Evolutionary conservation across 202 grass and related monocot species (phyloP), one percentile per base, ranked within the genome.

Genomic region (Dendrocalamus latiflorus): DNA sequence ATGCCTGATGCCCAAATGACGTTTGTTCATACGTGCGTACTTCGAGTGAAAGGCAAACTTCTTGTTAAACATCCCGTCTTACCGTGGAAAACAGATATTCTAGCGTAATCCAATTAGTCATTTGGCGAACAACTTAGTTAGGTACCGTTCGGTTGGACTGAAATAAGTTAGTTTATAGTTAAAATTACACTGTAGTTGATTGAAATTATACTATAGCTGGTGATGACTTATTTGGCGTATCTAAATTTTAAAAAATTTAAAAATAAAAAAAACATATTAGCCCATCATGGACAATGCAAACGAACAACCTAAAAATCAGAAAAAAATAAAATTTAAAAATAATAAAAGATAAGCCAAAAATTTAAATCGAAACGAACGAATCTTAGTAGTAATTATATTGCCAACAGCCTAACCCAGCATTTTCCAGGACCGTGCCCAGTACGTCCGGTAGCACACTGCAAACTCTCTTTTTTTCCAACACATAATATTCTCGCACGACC

Each of bases 341-440:
- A 33, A n/a, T n/a, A n/a, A n/a, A n/a, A n/a, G 4, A 30, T 30
- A 30, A 30, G 0, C 33, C 4, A 4, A 0, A 33, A 33, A 4
- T 0, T 33, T 0, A 33, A 4, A 0, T 4, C 0, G 0, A 33
- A 33, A 33, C 0, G 3, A 33, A 0, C 0, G 4, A 0, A 33
- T 0, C 33, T 33, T 33, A 33, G 0, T 33, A 33, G 4, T 33
- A 33, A 33, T 33, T 33, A 33, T 42, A 42, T 21, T 55, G 39
- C 24, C 39, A 77, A n/a, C 74, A 8, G 39, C 56, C 15, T 20
- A 28, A 57, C 49, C 16, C 73, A 22, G n/a, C 26, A 3, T 4
- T 63, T 42, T 28, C 4, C 10, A 16, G 8, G 22, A 21, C 24
- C 75, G 66, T 78, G 74, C 16, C 10, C 26, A 18, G 28, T 50